Evolutionary conservation across 805 yeast genomes (phyloP).

Genomic region (Lipomyces chichibuensis): DNA sequence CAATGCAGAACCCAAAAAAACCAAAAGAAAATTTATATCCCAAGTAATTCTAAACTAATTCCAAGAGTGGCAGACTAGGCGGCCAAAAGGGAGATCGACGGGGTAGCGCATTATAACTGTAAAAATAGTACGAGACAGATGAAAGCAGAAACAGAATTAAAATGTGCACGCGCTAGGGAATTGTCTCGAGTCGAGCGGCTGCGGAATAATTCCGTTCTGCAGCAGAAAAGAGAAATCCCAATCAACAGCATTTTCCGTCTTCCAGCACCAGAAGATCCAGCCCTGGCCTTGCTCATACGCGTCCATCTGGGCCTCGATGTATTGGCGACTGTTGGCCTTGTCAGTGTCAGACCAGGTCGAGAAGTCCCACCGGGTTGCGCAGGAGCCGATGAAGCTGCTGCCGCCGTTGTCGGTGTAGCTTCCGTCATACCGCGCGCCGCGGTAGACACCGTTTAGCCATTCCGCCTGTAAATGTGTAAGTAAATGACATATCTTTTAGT

Average conservation of each 20-base stretch:
- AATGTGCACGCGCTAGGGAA: conserved; percentile 68
- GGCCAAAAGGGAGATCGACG: too few species aligned
- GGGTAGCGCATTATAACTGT: too few species aligned
- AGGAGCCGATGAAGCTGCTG: conserved; percentile 55
- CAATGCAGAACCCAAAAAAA: too few species aligned
- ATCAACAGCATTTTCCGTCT: conserved; percentile 78
- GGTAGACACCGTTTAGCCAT: conserved; percentile 85
- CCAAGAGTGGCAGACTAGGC: too few species aligned
- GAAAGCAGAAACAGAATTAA: conserved; percentile 5
- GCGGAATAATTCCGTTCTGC: conserved; percentile 70
- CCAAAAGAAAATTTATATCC: too few species aligned
- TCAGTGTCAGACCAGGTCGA: conserved; percentile 62
- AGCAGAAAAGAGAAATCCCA: conserved; percentile 78
- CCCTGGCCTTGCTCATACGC: conserved; percentile 75
- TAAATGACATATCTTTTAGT: too few species aligned
- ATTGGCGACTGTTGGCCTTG: conserved; percentile 63
- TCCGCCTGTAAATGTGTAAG: conserved; percentile 47
- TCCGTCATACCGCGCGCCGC: conserved; percentile 82
- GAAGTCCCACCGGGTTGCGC: conserved; percentile 53
- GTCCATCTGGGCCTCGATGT: conserved; percentile 88
- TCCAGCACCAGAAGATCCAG: conserved; percentile 95
- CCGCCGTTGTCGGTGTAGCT: conserved; percentile 46
- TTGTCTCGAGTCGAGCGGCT: conserved; percentile 66
- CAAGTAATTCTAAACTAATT: too few species aligned
- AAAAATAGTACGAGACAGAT: too few species aligned